Evolutionary conservation across 2,329 filamentous ascomycete genomes (phyloP), one percentile per base, ranked within the genome.

Genomic region (Colletotrichum sp.): DNA sequence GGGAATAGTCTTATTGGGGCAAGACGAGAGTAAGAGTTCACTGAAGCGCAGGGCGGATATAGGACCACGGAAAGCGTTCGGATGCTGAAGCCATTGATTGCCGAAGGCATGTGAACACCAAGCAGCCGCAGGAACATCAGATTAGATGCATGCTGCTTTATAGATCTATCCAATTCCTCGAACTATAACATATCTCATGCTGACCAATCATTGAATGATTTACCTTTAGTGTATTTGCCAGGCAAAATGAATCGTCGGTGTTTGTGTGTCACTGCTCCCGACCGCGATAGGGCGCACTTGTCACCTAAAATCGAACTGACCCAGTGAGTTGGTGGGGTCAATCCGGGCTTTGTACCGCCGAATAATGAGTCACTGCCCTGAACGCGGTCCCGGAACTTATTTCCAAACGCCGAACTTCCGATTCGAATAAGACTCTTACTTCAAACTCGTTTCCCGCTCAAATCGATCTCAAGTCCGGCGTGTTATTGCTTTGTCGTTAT

Each of bases 401-500:
- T 52, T 22, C 16, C n/a, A 25, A 52, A 22, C n/a, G 44, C 44
- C 44, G 44, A 22, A 22, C n/a, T 52, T 22, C 44, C 44, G 44
- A 52, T 52, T 22, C n/a, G 0, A 52, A 8, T 13, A 13, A 22
- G 44, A 13, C 44, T 49, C 44, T 52, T 25, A 25, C n/a, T 22
- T 22, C 44, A 13, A 52, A 19, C 39, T 13, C 12, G n/a, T 52
- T 52, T 25, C 1, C 6, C n/a, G n/a, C 44, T 52, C 44, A 52
- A 52, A 39, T 39, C 16, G 15, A 15, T 19, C 36, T 39, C 7
- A 19, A 52, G 44, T 52, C 2, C 3, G n/a, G n/a, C n/a, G 44
- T 52, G 6, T 52, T 12, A 13, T 22, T 52, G 44, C n/a, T 52
- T 22, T 52, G 44, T 52, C 44, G 72, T 44, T 70, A 80, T 79